A percentile compares a stretch with the other conserved stretches of the same genome.
Evolutionary conservation across 257 asterid genomes (phyloP).

Genomic region (Solanum arcanum): DNA sequence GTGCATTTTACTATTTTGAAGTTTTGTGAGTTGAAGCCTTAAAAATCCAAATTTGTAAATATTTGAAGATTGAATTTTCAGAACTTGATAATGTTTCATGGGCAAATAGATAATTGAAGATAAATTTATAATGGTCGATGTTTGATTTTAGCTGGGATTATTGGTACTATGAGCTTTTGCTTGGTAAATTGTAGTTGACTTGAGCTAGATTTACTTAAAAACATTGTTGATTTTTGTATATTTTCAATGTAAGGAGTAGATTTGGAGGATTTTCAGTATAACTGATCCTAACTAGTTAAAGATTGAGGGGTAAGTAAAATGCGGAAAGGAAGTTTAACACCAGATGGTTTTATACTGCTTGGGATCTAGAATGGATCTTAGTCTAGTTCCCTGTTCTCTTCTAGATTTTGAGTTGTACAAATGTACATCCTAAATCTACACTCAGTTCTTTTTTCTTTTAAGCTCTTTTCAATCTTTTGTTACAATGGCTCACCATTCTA

Average conservation of each 20-base stretch:
- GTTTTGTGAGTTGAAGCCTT: not conserved
- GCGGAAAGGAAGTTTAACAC: not conserved
- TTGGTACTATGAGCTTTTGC: not conserved
- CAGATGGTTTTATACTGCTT: not conserved
- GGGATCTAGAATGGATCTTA: not conserved
- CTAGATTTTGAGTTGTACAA: not conserved
- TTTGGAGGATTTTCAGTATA: not conserved
- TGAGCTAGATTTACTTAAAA: not conserved
- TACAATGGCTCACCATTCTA: not conserved
- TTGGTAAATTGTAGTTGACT: not conserved
- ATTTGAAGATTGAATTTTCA: not conserved
- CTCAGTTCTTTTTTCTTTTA: not conserved
- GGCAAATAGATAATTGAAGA: not conserved
- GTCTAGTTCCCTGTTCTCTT: not conserved
- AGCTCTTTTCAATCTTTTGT: not conserved
- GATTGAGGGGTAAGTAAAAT: not conserved
- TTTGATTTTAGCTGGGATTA: not conserved
- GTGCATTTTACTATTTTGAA: not conserved
- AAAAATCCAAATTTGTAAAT: not conserved
- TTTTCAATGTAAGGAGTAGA: not conserved
- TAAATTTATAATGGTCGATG: not conserved
- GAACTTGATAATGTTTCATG: not conserved
- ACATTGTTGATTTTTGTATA: not conserved
- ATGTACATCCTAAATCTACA: not conserved
- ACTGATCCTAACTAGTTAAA: not conserved